Base-by-base conservation (phyloP, 352 stramenopile species). In the Pythium dissotocum region DNA sequence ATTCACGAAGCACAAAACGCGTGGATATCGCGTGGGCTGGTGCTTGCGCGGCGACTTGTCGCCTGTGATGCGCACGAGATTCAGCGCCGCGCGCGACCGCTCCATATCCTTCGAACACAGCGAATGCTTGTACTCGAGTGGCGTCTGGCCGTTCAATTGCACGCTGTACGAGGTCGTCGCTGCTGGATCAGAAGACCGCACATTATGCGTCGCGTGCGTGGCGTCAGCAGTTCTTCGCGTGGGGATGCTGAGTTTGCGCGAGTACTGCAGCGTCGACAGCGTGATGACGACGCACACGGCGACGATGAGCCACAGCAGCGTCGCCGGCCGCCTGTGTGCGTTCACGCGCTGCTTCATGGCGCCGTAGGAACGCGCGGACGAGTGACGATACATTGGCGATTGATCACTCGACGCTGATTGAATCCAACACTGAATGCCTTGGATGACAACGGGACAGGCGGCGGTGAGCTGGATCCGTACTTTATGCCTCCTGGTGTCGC, bases 1-100 rank as follows among this genome's bases (percentile, higher is more conserved):
- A 75, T 93, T 93, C 24, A 93, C 83, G 54, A 91, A 87, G 80
- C 85, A 93, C 56, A 93, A 75, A 21, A 93, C 68, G 60, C 76
- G 80, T 24, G 85, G 81, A 62, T 86, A 85, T 0, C 10, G 35
- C 40, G 30, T 26, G 14, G 49, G 65, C 7, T 61, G 35, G 10
- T 55, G 32, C 9, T 40, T 58, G 4, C 10, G 24, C 21, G 40
- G 44, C 2, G 58, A 56, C 14, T 63, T 67, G 58, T 78, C 67
- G 1, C 75, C 67, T 4, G 56, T 72, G 24, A 91, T 71, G 1
- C 79, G 44, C 1, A 91, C 58, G 12, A 93, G 70, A 0, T 73
- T 61, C 26, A 90, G 59, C 6, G 56, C 49, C 28, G 42, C 28
- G 26, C n/a, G 48, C 18, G 32, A 60, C 18, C 18, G 33, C 54